Evolutionary conservation across 2,329 filamentous ascomycete species (phyloP).

Genomic region (Fusarium sp.): DNA sequence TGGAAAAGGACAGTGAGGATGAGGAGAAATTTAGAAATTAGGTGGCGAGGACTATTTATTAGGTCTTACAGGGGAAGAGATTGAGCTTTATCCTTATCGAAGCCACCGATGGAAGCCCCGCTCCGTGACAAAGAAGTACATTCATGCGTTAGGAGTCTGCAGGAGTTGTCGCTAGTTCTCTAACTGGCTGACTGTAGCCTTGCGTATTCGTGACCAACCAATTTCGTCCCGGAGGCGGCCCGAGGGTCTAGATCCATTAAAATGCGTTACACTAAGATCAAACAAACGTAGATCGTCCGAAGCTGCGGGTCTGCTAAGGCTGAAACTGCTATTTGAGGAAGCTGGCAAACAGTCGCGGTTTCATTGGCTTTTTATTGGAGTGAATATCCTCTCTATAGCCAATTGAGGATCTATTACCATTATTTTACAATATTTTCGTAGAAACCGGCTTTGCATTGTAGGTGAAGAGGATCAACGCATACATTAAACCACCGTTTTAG

Average conservation of each 20-base stretch:
- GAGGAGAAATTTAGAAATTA: not conserved
- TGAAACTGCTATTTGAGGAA: not conserved
- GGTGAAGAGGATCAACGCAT: not conserved
- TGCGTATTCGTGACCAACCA: rapidly evolving
- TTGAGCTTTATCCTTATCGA: not conserved
- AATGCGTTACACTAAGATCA: not conserved
- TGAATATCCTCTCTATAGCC: not conserved
- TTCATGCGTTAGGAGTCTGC: not conserved
- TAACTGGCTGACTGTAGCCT: not conserved
- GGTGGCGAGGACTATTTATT: not conserved
- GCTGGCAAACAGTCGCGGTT: not conserved
- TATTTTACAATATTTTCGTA: not conserved
- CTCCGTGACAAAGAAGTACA: not conserved
- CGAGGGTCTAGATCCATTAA: not conserved
- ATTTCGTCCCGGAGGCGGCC: not conserved
- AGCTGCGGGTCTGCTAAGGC: not conserved
- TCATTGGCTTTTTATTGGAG: rapidly evolving
- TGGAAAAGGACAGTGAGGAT: not conserved
- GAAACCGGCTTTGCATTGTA: not conserved
- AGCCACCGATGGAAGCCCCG: not conserved
- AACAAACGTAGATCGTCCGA: not conserved
- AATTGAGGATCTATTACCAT: not conserved
- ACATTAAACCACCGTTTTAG: not conserved
- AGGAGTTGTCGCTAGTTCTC: not conserved
- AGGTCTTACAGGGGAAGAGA: not conserved